These are phyloP conservation scores for Aphanomyces cochlioides DNA, from an alignment of 352 stramenopile species.

Conservation along the genomic window DNA sequence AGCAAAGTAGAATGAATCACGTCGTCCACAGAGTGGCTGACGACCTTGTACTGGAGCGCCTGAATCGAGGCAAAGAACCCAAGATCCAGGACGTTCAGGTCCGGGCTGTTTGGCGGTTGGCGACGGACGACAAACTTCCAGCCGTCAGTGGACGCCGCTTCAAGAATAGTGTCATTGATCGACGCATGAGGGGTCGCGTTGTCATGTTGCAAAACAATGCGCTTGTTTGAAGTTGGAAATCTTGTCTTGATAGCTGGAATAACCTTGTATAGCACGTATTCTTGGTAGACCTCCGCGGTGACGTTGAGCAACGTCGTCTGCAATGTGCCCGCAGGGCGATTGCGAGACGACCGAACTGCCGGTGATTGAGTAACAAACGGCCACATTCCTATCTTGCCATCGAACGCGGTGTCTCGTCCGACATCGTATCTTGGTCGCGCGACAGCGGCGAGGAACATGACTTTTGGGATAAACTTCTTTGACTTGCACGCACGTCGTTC, in stretches of 20 bases:
- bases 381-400: slow-evolving; percentile 37
- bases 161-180: slow-evolving; percentile 28
- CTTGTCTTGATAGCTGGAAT: slow-evolving; percentile 34
- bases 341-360: slow-evolving; percentile 27
- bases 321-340: slow-evolving; percentile 21
- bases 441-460: slow-evolving; percentile 35
- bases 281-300: slow-evolving; percentile 29
- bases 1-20: neutral
- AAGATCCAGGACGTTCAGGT: slow-evolving; percentile 37
- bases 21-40: neutral
- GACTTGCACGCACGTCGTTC: slow-evolving; percentile 14
- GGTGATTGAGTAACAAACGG: neutral
- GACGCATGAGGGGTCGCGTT: slow-evolving; percentile 31
- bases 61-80: slow-evolving; percentile 35
- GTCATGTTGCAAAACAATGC: slow-evolving; percentile 33
- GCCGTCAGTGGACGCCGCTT: slow-evolving; percentile 8
- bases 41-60: slow-evolving; percentile 23
- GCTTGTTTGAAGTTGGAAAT: slow-evolving; percentile 3
- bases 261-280: slow-evolving; percentile 29
- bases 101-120: slow-evolving; percentile 35
- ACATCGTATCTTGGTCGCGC: neutral
- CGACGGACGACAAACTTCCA: slow-evolving; percentile 33
- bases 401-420: neutral
- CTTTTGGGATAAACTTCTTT: slow-evolving; percentile 37
- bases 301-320: slow-evolving; percentile 31